Evolutionary conservation across 441 rosid species (phyloP), one percentile per base, ranked within the genome.

Genomic region (Croton setiger): DNA sequence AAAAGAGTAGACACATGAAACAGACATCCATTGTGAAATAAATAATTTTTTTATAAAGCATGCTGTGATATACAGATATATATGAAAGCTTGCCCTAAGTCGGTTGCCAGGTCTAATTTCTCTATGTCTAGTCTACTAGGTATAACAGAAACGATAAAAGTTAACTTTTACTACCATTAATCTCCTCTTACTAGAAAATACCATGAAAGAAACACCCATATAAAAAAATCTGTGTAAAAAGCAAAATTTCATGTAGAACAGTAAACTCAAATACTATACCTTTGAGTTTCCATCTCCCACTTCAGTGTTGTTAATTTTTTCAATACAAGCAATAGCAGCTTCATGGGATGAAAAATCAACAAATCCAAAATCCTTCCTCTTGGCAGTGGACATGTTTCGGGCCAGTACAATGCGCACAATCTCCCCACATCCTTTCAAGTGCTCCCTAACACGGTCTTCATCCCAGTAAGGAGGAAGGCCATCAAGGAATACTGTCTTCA

Each of bases 381-480:
- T 87, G 57, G 90, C 88, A 65, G 84, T 84, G 23, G 87, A 79
- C 90, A 87, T 85, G 68, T 87, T 85, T 60, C 87, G 82, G 58
- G 92, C 88, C 63, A 87, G 73, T 20, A 81, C 90, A 74, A 87
- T 60, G 31, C 82, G 77, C 65, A 74, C 72, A 11, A 85, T 79
- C 66, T 84, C 86, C 62, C 90, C 90, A 35, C 68, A 81, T 51
- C 77, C 74, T 74, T 78, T 75, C 62, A 82, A 57, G 47, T 60
- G 75, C 37, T 80, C 80, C 79, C 85, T 84, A 48, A 87, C 76
- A 43, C 20, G 75, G 37, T 84, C 85, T 76, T 87, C 92, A 71
- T 80, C 86, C 92, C 92, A 87, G n/a, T 81, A 74, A 74, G 86
- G 82, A 60, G 88, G 90, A 77, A 85, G 82, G 68, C 88, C 89